Evolutionary conservation across 192 early-diverging fungal genomes (phyloP).

Genomic region (Martensiomyces pterosporus): DNA sequence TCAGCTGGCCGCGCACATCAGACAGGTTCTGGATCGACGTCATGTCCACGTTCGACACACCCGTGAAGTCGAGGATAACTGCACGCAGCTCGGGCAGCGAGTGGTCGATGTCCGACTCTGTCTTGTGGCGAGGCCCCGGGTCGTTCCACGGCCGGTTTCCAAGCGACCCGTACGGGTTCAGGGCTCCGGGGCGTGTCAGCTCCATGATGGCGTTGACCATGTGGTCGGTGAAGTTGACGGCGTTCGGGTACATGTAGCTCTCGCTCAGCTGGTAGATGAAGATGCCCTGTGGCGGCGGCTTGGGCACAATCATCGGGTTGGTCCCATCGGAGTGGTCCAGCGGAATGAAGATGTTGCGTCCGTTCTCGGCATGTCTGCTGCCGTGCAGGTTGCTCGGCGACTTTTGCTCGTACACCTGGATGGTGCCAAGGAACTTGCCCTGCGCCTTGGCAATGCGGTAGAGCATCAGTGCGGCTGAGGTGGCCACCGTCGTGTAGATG

Average conservation of each 20-base stretch:
- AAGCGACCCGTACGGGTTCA: slow-evolving; percentile 42
- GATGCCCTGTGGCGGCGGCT: slow-evolving; percentile 24
- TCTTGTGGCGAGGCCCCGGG: slow-evolving; percentile 44
- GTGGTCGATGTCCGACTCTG: slow-evolving; percentile 36
- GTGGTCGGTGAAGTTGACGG: slow-evolving; percentile 48
- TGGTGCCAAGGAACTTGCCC: slow-evolving; percentile 40
- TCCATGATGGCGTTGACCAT: slow-evolving; percentile 50
- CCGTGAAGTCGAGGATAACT: slow-evolving; percentile 77
- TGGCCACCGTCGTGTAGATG: slow-evolving; percentile 71
- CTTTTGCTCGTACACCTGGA: slow-evolving; percentile 31
- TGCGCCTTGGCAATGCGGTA: slow-evolving; percentile 64
- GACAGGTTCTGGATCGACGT: slow-evolving; percentile 74
- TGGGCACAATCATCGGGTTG: slow-evolving; percentile 25
- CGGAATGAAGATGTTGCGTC: slow-evolving; percentile 65
- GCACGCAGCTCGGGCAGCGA: slow-evolving; percentile 57
- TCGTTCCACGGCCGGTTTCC: slow-evolving; percentile 60
- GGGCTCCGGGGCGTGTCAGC: slow-evolving; percentile 42
- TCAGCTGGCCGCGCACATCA: slow-evolving; percentile 59
- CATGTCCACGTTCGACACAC: slow-evolving; percentile 73
- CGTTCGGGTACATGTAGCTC: slow-evolving; percentile 48
- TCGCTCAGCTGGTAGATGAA: slow-evolving; percentile 51
- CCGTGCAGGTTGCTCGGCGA: too few relatives aligned
- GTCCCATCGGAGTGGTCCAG: slow-evolving; percentile 51
- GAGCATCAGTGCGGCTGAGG: slow-evolving; percentile 70
- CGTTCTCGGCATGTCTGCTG: background rate